A percentile compares a stretch with the other conserved stretches of the same genome.
phyloP scores from a whole-genome alignment of 371 early-diverging fungal species.

The Saksenaea vasiformis region DNA sequence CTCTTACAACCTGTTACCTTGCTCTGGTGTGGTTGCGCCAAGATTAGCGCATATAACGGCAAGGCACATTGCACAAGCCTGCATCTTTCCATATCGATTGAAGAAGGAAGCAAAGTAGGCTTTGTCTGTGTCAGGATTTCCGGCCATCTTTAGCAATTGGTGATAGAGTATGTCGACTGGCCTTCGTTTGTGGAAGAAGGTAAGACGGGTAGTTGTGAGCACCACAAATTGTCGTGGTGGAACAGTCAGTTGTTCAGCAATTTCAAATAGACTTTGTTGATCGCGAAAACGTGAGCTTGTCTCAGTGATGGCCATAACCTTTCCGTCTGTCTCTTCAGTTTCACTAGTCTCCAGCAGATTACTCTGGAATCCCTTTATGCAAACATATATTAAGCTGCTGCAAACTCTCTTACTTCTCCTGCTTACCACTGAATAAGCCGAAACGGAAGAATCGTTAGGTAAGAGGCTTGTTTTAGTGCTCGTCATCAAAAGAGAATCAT shows the following conservation, averaged over 20 bases:
- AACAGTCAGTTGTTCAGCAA: constrained; percentile 59
- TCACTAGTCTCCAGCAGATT: constrained; percentile 17
- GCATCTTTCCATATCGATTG: constrained; percentile 56
- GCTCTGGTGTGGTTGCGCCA: constrained; percentile 10
- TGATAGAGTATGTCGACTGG: constrained; percentile 75
- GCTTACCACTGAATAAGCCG: not conserved
- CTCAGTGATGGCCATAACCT: constrained; percentile 81
- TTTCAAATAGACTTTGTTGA: constrained; percentile 43
- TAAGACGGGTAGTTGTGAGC: constrained; percentile 69
- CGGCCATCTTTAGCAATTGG: constrained; percentile 28
- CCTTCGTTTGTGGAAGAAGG: constrained; percentile 64
- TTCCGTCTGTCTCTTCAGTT: constrained; percentile 64
- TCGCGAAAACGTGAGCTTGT: constrained; percentile 10
- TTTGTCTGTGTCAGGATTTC: constrained; percentile 31
- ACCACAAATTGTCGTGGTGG: constrained; percentile 71
- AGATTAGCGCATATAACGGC: constrained; percentile 56
- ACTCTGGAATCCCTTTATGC: not conserved
- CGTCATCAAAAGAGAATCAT: constrained; percentile 63
- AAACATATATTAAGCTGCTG: not conserved
- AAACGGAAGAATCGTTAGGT: not conserved
- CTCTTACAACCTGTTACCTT: constrained; percentile 9
- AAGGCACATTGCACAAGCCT: constrained; percentile 79
- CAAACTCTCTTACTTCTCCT: not conserved
- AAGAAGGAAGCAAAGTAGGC: constrained; percentile 58
- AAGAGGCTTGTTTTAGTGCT: constrained; percentile 34